Conservation (phyloP, 371 early-diverging fungal genomes). For the Mortierella polycephala region DNA sequence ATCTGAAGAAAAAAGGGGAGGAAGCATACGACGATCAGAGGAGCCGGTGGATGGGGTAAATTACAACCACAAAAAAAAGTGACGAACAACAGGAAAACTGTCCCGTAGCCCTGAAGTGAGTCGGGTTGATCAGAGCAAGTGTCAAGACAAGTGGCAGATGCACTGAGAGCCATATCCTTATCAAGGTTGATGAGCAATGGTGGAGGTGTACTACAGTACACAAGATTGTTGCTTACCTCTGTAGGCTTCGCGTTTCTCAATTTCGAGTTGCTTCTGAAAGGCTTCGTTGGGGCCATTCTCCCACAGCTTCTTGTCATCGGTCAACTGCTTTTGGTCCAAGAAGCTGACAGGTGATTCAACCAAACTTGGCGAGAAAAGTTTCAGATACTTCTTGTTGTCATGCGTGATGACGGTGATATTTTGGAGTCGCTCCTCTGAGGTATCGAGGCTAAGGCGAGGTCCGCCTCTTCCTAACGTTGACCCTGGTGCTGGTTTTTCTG, state of each 20-base stretch:
- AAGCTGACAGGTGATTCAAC: conserved; percentile 49
- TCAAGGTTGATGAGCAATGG: no score
- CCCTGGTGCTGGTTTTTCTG: conserved; percentile 20
- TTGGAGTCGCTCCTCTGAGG: conserved; percentile 42
- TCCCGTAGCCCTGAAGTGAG: no score
- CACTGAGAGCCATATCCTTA: no score
- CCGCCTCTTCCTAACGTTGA: conserved; percentile 1
- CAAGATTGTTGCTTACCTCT: conserved; percentile 22
- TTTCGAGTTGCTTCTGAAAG: conserved; percentile 46
- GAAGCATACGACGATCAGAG: no score
- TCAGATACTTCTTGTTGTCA: conserved; percentile 38
- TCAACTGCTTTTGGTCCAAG: conserved; percentile 33
- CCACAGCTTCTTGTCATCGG: conserved; percentile 44
- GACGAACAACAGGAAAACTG: no score
- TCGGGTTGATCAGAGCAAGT: no score
- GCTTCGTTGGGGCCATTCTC: conserved; percentile 52
- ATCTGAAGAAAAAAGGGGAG: no score
- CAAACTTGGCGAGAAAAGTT: conserved; percentile 45
- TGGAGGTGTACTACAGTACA: no score
- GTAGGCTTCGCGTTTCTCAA: conserved; percentile 38
- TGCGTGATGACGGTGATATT: conserved; percentile 32
- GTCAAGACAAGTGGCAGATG: no score
- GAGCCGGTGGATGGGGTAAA: no score
- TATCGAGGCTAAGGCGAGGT: conserved; percentile 40
- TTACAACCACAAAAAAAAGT: no score